phyloP scores from a whole-genome alignment of 345 rosid species.

The Sonneratia alba region DNA sequence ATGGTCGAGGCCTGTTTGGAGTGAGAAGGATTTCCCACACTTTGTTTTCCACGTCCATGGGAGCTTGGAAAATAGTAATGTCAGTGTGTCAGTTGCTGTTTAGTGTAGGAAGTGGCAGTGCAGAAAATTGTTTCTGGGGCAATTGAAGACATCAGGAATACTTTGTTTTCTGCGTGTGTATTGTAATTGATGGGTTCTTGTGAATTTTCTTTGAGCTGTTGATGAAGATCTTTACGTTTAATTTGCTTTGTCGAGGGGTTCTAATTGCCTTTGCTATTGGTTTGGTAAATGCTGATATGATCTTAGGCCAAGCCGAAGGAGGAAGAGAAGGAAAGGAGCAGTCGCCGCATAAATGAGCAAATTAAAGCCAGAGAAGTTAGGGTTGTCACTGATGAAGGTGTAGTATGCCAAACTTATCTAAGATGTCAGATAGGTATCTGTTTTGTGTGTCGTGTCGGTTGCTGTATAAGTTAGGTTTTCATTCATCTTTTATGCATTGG shows the following conservation, averaged over 20 bases:
- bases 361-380: slow-evolving; percentile 34
- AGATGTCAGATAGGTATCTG: not conserved
- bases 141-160: not conserved
- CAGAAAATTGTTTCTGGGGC: not conserved
- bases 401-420: not conserved
- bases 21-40: not conserved
- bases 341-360: slow-evolving; percentile 32
- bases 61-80: not conserved
- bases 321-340: slow-evolving; percentile 21
- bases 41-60: no score
- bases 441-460: not conserved
- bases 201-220: not conserved
- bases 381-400: slow-evolving; percentile 51
- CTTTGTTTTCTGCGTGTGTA: not conserved
- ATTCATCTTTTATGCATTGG: not conserved
- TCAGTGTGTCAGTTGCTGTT: not conserved
- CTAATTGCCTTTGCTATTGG: not conserved
- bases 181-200: not conserved
- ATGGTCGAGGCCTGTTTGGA: not conserved
- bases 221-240: not conserved
- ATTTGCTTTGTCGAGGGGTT: not conserved
- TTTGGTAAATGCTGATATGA: slow-evolving; percentile 3
- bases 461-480: not conserved
- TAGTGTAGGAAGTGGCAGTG: not conserved
- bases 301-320: slow-evolving; percentile 30